phyloP scores from a whole-genome alignment of 139 green algal species.

The Closterium sp. region DNA sequence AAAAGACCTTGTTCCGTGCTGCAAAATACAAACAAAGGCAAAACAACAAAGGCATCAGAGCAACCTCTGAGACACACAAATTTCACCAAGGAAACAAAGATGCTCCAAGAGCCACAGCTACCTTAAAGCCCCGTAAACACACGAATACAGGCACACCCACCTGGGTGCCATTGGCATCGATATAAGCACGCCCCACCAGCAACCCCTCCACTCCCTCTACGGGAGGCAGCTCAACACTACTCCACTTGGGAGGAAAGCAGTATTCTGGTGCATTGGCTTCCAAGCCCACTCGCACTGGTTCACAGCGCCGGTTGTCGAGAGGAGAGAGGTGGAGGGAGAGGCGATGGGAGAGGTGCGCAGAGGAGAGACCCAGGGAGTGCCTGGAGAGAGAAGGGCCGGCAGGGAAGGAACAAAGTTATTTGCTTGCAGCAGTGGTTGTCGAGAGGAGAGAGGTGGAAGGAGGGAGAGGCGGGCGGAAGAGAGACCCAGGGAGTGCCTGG shows the following conservation, averaged over 20 bases:
- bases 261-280: background rate
- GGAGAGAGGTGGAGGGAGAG: background rate
- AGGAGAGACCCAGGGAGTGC: background rate
- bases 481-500: too few relatives aligned
- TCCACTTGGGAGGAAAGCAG: background rate
- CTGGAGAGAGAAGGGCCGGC: background rate
- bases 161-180: background rate
- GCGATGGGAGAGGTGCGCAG: background rate
- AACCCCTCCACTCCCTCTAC: background rate
- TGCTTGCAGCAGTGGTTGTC: too few relatives aligned
- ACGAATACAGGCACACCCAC: background rate
- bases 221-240: background rate
- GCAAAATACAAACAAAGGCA: background rate
- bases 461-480: too few relatives aligned
- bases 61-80: background rate
- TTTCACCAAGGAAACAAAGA: background rate
- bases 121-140: too few relatives aligned
- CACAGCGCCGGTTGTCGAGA: background rate
- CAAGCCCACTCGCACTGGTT: background rate
- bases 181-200: background rate
- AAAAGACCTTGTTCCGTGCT: too few relatives aligned
- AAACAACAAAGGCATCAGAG: background rate
- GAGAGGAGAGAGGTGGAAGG: too few relatives aligned
- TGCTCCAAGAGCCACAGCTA: background rate
- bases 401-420: too few relatives aligned